Evolutionary conservation across 1,139 yeast genomes (phyloP), one percentile per base, ranked within the genome.

Genomic region (Blastobotrys malaysiensis): DNA sequence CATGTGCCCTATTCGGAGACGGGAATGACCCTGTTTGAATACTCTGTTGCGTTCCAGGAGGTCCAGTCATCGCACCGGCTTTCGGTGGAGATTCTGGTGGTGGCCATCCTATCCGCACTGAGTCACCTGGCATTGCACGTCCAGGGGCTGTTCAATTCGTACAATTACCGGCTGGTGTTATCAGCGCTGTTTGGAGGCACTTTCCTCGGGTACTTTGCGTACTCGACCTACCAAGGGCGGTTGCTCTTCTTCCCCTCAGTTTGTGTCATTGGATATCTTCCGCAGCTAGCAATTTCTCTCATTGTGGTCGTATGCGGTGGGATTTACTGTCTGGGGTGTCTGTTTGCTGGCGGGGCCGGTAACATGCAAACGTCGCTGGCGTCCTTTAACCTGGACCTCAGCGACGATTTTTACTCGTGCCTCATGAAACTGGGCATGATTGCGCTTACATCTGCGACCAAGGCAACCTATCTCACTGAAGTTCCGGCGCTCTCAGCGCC

Each of bases 11-110:
- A 77, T 54, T 78, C 81, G 9, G 93, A 85, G 59, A 78, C 86
- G 9, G 90, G 90, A 0, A 73, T 86, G 60, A 83, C 93, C 0
- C 70, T 86, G 31, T 85, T 86, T 67, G 95, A 86, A 64, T 85
- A 82, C 63, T 84, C 90, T 1, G 69, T 85, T 26, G 87, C 88
- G 11, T 85, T 84, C 64, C 90, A 86, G 64, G 91, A 85, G 62
- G 82, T 79, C 27, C 82, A 82, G 61, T 73, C 78, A n/a, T 69
- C 76, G 4, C 70, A 69, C 43, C 64, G 76, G 19, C 84, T 88
- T 7, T 74, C 83, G 0, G 77, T 77, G 43, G 84, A 81, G 62
- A 70, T 84, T 19, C 68, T 85, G 43, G 65, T 79, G 0, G 69
- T 83, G 0, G 75, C 83, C 2, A 60, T 81, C 9, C 77, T 81